These are phyloP conservation scores for Phialocephala sp. DNA, from an alignment of 2,329 filamentous ascomycete genomes.

Conservation along the genomic window DNA sequence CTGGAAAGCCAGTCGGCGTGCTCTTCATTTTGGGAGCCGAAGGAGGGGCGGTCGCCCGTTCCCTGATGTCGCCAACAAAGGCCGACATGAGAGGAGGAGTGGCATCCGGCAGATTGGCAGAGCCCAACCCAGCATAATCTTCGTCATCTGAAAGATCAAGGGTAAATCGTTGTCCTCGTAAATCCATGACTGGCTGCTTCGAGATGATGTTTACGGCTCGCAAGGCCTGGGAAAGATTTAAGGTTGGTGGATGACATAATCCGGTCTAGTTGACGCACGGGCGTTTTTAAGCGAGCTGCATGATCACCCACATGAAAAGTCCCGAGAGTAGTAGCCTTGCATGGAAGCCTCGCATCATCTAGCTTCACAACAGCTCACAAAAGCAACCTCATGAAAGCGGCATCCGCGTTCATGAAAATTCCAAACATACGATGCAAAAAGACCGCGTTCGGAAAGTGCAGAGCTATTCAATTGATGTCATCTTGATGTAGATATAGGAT, in stretches of 20 bases:
- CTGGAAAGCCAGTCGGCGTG: slow-evolving; percentile 78
- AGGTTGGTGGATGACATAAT: slow-evolving; percentile 2
- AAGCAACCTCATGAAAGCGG: too few relatives aligned
- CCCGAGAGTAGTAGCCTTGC: slow-evolving; percentile 5
- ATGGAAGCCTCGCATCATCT: background rate
- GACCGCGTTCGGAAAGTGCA: background rate
- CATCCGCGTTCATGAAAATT: background rate
- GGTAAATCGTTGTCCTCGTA: slow-evolving; percentile 65
- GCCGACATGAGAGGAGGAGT: slow-evolving; percentile 41
- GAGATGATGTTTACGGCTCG: background rate
- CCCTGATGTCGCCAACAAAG: slow-evolving; percentile 76
- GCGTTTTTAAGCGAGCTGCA: background rate
- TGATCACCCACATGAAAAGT: background rate
- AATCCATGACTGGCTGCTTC: slow-evolving; percentile 48
- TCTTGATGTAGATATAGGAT: background rate
- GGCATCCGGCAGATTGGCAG: slow-evolving; percentile 36
- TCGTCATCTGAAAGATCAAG: slow-evolving; percentile 63
- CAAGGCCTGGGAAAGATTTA: slow-evolving; percentile 4
- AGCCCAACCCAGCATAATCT: slow-evolving; percentile 45
- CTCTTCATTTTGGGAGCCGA: slow-evolving; percentile 64
- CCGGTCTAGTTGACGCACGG: background rate
- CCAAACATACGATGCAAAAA: background rate
- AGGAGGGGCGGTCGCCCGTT: slow-evolving; percentile 72
- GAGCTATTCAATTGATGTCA: background rate
- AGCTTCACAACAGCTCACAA: too few relatives aligned